Base-by-base conservation (phyloP, 345 rosid genomes). In the Excoecaria cochinchinensis region DNA sequence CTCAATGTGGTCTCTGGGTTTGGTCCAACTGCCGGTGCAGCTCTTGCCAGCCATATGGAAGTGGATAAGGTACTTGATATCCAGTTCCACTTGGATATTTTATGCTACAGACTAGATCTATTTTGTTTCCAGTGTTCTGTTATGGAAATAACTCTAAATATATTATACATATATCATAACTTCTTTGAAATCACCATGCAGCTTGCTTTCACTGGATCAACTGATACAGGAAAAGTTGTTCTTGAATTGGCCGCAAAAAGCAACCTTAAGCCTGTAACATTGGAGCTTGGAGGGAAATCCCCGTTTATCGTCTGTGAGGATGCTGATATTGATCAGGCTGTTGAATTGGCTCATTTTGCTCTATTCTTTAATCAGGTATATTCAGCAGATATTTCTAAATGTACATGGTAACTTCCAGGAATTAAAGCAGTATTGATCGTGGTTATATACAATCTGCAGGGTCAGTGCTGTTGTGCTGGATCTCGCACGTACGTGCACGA, bases 231-330 rank as follows among this genome's bases (percentile, higher is more conserved):
- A n/a, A 88, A 90, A 78, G 56, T 84, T 58, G 78, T 95, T 51
- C 91, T 92, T 38, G 82, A 83, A 81, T 71, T 91, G 76, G 91
- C 97, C 15, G 86, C 99, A 51, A 89, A 78, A 78, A 92, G 94
- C 86, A 95, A 95, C 82, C 95, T 95, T 73, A 95, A 95, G 87
- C 69, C 97, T 13, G 97, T 90, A 71, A 92, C 97, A 70, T 84
- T 95, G 82, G 99, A 95, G 84, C 97, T 95, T 40, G 99, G 99
- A 77, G 99, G 99, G 69, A 95, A 95, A 89, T 95, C 99, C 19
- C 95, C 99, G 38, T 95, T 95, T 78, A 91, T 95, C 71, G 88
- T 92, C 50, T 95, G 99, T 60, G 91, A 91, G 83, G 99, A 95
- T 87, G 95, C 99, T 73, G 92, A 95, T 80, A 85, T 95, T 1